Evolutionary conservation across 352 stramenopile species (phyloP), one percentile per base, ranked within the genome.

Genomic region (Pythium volutum): DNA sequence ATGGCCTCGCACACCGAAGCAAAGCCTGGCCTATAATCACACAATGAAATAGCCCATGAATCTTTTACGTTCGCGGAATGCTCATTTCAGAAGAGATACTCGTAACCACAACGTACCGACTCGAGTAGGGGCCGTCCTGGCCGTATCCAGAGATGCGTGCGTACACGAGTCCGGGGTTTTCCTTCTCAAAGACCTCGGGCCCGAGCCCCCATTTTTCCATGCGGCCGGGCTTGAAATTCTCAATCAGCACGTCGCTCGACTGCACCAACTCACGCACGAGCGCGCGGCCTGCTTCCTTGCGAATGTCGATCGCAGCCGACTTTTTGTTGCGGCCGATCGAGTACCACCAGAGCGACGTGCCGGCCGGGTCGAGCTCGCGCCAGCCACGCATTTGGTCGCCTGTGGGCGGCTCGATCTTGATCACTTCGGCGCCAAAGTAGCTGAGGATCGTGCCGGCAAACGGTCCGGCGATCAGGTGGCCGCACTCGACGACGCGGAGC

Each of bases 361-460:
- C 76, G 48, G 70, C 83, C 23, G 66, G 56, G 58, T 95, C 85
- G 36, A 95, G 65, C 54, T 88, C 69, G 33, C 87, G 83, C 59
- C 89, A 94, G 62, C 84, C 77, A 29, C 88, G 86, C 59, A 95
- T 69, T 51, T 94, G 84, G 53, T 96, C 88, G 12, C 88, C 88
- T 15, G 75, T 89, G 4, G 84, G 88, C 11, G 86, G 84, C 66
- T 96, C 88, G 34, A 96, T 83, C 56, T 96, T 96, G 77, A 96
- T 96, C 47, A 96, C 87, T 68, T 96, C 87, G 4, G 88, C 88
- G 29, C 88, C 88, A 67, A 95, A 96, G 74, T 96, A 95, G 65
- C 72, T 88, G 46, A 96, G 59, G 55, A 96, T 94, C 52, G 82
- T 91, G 15, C 75, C 84, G 9, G 84, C 84, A 63, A 93, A 93